These are phyloP conservation scores for Pachysandra terminalis DNA, from an alignment of 164 flowering plant species.

Conservation along the genomic window DNA sequence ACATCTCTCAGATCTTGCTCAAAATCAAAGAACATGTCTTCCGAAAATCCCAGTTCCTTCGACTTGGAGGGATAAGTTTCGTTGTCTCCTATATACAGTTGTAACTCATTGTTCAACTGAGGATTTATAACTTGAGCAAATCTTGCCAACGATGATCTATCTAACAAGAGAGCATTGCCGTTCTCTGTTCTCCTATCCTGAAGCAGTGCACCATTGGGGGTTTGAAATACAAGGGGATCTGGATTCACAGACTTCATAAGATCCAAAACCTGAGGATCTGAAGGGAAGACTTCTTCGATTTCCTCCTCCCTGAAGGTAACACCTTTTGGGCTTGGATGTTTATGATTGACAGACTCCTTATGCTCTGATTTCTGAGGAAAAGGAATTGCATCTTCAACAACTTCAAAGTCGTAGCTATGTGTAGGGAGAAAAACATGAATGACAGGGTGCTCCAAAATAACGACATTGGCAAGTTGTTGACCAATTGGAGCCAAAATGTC, in stretches of 20 bases:
- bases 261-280: slow-evolving; percentile 52
- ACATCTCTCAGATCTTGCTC: slow-evolving; percentile 57
- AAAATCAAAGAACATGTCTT: slow-evolving; percentile 41
- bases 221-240: slow-evolving; percentile 8
- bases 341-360: slow-evolving; percentile 17
- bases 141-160: not conserved
- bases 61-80: slow-evolving; percentile 4
- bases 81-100: slow-evolving; percentile 2
- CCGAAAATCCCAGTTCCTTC: slow-evolving; percentile 15
- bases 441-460: slow-evolving; percentile 69
- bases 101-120: not conserved
- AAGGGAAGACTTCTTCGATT: slow-evolving; percentile 42
- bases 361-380: slow-evolving; percentile 10
- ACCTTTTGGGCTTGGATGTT: slow-evolving; percentile 41
- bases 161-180: slow-evolving; percentile 7
- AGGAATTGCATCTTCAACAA: slow-evolving; percentile 29
- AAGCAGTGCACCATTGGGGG: not conserved
- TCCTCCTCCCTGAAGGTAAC: slow-evolving; percentile 68
- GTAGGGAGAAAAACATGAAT: slow-evolving; percentile 75
- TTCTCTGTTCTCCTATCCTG: slow-evolving; percentile 7
- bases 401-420: slow-evolving; percentile 51
- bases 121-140: not conserved
- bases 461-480: slow-evolving; percentile 44
- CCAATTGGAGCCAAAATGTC: slow-evolving; percentile 48
- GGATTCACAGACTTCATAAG: slow-evolving; percentile 26